Evolutionary conservation across 2,329 filamentous ascomycete genomes (phyloP), one percentile per base, ranked within the genome.

Genomic region (Didymella keratinophila): DNA sequence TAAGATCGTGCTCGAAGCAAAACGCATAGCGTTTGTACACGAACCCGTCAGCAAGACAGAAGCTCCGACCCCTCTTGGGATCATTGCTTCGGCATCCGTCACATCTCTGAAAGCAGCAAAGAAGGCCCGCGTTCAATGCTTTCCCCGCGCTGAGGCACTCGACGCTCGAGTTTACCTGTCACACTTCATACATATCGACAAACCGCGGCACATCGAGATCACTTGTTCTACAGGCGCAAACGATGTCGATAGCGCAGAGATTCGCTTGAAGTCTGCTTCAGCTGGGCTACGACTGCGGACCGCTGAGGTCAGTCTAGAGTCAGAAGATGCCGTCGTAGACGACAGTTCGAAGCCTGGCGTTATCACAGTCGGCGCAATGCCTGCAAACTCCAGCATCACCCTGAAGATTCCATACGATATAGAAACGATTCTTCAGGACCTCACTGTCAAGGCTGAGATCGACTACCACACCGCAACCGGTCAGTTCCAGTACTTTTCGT

Each of bases 401-500:
- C 80, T 97, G 21, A 81, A 82, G 7, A 84, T 93, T 45, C 94
- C 93, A 0, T 99, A 96, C 68, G 93, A 90, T 1, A 83, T 94
- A 11, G 93, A 97, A 72, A 88, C 90, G 57, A 87, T 92, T 42
- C 83, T 91, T 0, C 83, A 83, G 3, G 88, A 87, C 34, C 85
- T 97, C 1, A 84, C 87, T 0, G 82, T 94, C 54, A 89, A 88
- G 61, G 78, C 94, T n/a, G 93, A 97, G 63, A 82, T 93, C 10
- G 82, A 81, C 0, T 96, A 95, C 71, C 84, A 84, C 2, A 93
- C 91, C 0, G 81, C 86, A 0, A 79, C 85, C 2, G 90, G 88
- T 2, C 81, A 80, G 8, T 91, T 92, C 63, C 81, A 83, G 52
- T 89, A 89, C 71, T 84, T 86, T 16, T 85, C 84, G 16, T 82